Evolutionary conservation across 1,284 basidiomycete species (phyloP).

Genomic region (Xerocomus amazonicus): DNA sequence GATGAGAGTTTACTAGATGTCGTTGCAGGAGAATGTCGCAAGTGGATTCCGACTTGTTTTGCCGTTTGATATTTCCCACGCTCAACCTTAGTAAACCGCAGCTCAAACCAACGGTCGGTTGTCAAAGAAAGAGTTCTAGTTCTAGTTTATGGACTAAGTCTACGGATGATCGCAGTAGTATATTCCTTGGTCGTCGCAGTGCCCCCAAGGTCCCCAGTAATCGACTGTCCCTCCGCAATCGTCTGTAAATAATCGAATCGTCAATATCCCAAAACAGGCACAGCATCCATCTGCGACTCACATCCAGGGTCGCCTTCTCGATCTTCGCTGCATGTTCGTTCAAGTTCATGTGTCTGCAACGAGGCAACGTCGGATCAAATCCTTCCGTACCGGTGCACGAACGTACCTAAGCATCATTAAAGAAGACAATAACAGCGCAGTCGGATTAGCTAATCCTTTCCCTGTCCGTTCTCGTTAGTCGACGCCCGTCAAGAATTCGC

Average conservation of each 20-base stretch:
- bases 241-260: slow-evolving; percentile 50
- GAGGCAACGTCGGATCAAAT: slow-evolving; percentile 25
- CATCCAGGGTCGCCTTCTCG: slow-evolving; percentile 84
- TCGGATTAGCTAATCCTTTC: slow-evolving; percentile 97
- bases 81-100: slow-evolving; percentile 5
- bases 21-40: slow-evolving; percentile 35
- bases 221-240: slow-evolving; percentile 90
- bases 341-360: slow-evolving; percentile 87
- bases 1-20: slow-evolving; percentile 42
- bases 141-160: slow-evolving; percentile 40
- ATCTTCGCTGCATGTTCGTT: slow-evolving; percentile 85
- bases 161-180: slow-evolving; percentile 82
- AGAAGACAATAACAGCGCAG: slow-evolving; percentile 90
- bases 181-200: slow-evolving; percentile 86
- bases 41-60: slow-evolving; percentile 19
- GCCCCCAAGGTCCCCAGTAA: slow-evolving; percentile 92
- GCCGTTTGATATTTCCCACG: slow-evolving; percentile 26
- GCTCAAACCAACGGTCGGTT: too few relatives aligned
- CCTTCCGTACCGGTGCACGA: slow-evolving; percentile 7
- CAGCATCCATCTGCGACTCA: slow-evolving; percentile 41
- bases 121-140: too few relatives aligned
- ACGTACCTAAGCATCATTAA: slow-evolving; percentile 94
- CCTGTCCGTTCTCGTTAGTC: slow-evolving; percentile 47
- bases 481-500: not conserved
- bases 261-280: slow-evolving; percentile 19